Base-by-base conservation (phyloP, 2,329 filamentous ascomycete species). In the Achaetomium macrosporum region DNA sequence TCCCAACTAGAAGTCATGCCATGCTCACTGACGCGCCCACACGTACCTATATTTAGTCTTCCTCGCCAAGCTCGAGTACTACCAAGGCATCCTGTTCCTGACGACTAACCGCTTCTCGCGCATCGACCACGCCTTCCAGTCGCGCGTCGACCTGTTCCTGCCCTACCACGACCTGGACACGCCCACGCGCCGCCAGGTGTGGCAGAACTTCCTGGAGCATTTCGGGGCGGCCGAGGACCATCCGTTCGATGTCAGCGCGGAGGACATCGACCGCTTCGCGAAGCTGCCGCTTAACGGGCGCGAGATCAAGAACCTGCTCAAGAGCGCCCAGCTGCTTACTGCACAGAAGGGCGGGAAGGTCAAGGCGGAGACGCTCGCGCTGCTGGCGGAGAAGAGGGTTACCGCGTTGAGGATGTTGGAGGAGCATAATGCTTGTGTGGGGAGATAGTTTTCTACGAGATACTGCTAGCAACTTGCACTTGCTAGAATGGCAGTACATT, bases 221-320 rank as follows among this genome's bases (percentile, higher is more conserved):
- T 61, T 65, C 2, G 68, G 67, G 1, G 40, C 45, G 1, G 25
- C 25, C 25, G 57, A 62, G n/a, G 65, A 61, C n/a, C n/a, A n/a
- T n/a, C n/a, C n/a, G 5, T 68, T 71, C 56, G 62, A 64, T 9
- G 55, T 72, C 3, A 58, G 50, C 0, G 63, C 67, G 0, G 63
- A 61, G 0, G 63, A 67, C 13, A 47, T 72, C 2, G 64, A 65
- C n/a, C 61, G 68, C 47, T 64, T 78, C 35, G 65, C 72, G 0
- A 53, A 60, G 19, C 63, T 75, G 47, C 63, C 71, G 5, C 65
- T 78, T 41, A 78, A 78, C 45, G 75, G 76, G 4, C 65, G 75
- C 19, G 73, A 78, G 67, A 78, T 78, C 54, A 77, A 77, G 66
- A 78, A 76, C 44, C 57, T 71, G n/a, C 62, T 74, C 60, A 74